Evolutionary conservation across 2,329 filamentous ascomycete species (phyloP), one percentile per base, ranked within the genome.

Genomic region (Harringtonia lauricola): DNA sequence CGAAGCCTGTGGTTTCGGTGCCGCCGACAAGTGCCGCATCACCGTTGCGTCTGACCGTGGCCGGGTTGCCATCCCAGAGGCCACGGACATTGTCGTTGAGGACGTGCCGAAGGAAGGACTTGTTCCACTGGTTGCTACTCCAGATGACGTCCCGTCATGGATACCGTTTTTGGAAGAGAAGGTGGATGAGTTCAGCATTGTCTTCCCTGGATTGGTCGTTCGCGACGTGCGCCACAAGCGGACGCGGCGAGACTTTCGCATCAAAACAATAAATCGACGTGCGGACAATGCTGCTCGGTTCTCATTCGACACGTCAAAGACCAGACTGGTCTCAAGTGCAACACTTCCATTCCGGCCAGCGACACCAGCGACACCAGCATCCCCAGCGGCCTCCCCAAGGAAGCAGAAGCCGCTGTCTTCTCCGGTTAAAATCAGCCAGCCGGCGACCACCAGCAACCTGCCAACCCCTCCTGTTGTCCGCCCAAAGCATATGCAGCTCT

Each of bases 151-250:
- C 0, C 45, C 54, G 1, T 49, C 48, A 9, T 71, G 69, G 69
- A 58, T 64, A 51, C 18, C 41, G 55, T 3, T 45, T 70, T 12
- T 55, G 56, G 34, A 48, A 59, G 9, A 52, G 9, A 52, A 55
- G 15, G 46, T 62, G 31, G 54, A 53, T 8, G 51, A 55, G 44
- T 75, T 83, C 28, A 85, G 87, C 47, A 70, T 81, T 35, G 65
- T 94, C 17, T 76, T 82, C 29, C 72, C 79, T 3, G 84, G 83
- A 5, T 76, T 88, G 64, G 66, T 72, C 0, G 77, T 94, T 49
- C 84, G 87, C 24, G 72, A 79, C 18, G 55, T 80, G 10, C 67
- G 71, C 35, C 67, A 71, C 31, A 71, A 67, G 47, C 72, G 72
- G 4, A 65, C 69, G 28, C 77, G 72, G 52, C 70, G 79, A 43